Evolutionary conservation across 306 rosid genomes (phyloP).

Genomic region (Fragaria vesca): DNA sequence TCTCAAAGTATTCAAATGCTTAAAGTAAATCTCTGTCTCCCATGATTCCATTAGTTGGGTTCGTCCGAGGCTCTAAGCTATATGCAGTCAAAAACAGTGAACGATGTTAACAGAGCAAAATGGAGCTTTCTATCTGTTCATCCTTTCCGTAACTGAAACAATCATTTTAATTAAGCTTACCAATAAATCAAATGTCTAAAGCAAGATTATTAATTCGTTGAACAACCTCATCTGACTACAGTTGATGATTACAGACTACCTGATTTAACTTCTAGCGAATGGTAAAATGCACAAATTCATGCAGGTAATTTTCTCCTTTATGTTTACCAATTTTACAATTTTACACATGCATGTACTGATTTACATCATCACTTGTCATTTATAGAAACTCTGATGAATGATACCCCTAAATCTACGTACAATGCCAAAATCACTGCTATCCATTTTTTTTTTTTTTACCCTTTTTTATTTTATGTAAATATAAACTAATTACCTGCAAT

Average conservation of each 20-base stretch:
- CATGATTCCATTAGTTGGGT: not conserved
- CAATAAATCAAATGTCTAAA: no score
- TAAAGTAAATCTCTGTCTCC: not conserved
- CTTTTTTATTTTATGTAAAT: not conserved
- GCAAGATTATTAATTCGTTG: not conserved
- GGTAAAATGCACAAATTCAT: not conserved
- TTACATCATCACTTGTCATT: not conserved
- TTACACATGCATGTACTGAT: not conserved
- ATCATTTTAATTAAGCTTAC: not conserved
- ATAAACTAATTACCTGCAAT: not conserved
- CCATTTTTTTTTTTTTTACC: not conserved
- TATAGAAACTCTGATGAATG: not conserved
- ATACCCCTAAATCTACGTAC: not conserved
- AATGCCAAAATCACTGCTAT: not conserved
- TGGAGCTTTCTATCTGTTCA: not conserved
- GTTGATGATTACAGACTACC: not conserved
- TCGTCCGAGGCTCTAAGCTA: not conserved
- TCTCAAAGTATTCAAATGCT: not conserved
- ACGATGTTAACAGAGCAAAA: not conserved
- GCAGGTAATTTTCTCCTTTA: not conserved
- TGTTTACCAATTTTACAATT: not conserved
- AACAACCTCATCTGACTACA: not conserved
- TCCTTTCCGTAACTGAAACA: not conserved
- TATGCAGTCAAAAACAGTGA: not conserved
- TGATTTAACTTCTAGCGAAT: not conserved